phyloP scores from a whole-genome alignment of 2,329 filamentous ascomycete genomes.

The Triangularia verruculosa region DNA sequence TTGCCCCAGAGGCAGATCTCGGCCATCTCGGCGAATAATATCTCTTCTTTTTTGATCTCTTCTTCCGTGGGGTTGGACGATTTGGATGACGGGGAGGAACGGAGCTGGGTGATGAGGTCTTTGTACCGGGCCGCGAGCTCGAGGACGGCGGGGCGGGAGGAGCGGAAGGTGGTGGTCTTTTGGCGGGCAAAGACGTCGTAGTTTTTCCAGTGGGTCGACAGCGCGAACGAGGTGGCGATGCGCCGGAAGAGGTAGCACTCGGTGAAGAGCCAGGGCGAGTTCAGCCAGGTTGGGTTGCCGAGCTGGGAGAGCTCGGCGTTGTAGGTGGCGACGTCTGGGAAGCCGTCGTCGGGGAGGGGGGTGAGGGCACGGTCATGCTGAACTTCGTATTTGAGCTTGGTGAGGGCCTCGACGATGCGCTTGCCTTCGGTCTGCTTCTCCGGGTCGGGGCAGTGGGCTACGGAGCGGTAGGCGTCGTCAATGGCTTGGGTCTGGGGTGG shows the following conservation, averaged over 20 bases:
- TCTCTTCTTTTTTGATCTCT: slow-evolving; percentile 68
- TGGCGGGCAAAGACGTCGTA: slow-evolving; percentile 90
- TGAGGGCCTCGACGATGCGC: slow-evolving; percentile 74
- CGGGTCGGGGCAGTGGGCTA: slow-evolving; percentile 56
- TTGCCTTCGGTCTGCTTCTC: slow-evolving; percentile 78
- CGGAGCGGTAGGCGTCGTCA: slow-evolving; percentile 84
- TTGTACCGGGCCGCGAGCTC: slow-evolving; percentile 43
- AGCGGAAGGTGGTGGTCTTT: slow-evolving; percentile 89
- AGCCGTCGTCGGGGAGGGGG: slow-evolving; percentile 73
- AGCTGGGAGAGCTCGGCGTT: slow-evolving; percentile 79
- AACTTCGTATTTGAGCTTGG: slow-evolving; percentile 87
- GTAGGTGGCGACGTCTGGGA: slow-evolving; percentile 72
- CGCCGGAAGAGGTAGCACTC: slow-evolving; percentile 97
- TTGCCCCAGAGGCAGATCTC: slow-evolving; percentile 98
- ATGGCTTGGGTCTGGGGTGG: slow-evolving; percentile 74
- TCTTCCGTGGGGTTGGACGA: slow-evolving; percentile 46
- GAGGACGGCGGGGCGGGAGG: slow-evolving; percentile 69
- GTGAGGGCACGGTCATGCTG: slow-evolving; percentile 80
- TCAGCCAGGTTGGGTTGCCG: slow-evolving; percentile 75
- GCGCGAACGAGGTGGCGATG: slow-evolving; percentile 72
- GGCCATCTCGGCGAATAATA: slow-evolving; percentile 88
- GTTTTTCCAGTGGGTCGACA: slow-evolving; percentile 77
- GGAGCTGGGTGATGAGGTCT: slow-evolving; percentile 65
- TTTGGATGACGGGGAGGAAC: slow-evolving; percentile 48
- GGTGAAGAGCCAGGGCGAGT: slow-evolving; percentile 81